Conservation (phyloP, 306 rosid genomes). For the Quercus robur region DNA sequence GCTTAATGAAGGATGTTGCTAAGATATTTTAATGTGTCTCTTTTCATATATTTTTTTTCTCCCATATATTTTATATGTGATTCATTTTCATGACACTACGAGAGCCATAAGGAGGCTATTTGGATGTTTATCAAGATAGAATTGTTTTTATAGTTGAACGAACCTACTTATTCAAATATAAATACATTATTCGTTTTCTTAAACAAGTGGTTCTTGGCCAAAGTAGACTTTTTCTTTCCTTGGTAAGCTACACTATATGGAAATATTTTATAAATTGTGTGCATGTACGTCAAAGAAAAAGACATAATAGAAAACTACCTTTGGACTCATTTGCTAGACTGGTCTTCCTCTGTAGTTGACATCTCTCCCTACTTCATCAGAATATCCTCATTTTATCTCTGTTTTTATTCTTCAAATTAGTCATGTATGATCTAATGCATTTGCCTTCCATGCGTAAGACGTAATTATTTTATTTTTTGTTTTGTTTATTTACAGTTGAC, state of each 20-base stretch:
- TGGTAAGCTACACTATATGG: not conserved
- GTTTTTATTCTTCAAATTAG: no score
- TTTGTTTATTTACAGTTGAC: no score
- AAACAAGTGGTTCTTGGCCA: not conserved
- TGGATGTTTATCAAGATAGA: conserved; percentile 1
- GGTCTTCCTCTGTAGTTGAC: not conserved
- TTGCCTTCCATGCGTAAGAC: not conserved
- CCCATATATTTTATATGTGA: conserved; percentile 4
- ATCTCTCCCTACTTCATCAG: not conserved
- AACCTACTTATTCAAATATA: no score
- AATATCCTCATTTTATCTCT: not conserved
- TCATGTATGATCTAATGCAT: no score
- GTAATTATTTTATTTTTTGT: not conserved
- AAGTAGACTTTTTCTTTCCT: not conserved
- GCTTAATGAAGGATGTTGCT: conserved; percentile 63
- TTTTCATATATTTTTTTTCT: conserved; percentile 1
- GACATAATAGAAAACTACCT: not conserved
- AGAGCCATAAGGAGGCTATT: conserved; percentile 24
- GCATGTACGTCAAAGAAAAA: not conserved
- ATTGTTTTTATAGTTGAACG: not conserved
- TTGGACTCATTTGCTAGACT: not conserved
- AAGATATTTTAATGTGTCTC: conserved; percentile 46
- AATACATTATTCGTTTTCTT: no score
- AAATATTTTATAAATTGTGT: not conserved
- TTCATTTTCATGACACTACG: conserved; percentile 17